These are phyloP conservation scores for Triticum turgidum DNA, from an alignment of 176 grass and related monocot species.

Conservation along the genomic window DNA sequence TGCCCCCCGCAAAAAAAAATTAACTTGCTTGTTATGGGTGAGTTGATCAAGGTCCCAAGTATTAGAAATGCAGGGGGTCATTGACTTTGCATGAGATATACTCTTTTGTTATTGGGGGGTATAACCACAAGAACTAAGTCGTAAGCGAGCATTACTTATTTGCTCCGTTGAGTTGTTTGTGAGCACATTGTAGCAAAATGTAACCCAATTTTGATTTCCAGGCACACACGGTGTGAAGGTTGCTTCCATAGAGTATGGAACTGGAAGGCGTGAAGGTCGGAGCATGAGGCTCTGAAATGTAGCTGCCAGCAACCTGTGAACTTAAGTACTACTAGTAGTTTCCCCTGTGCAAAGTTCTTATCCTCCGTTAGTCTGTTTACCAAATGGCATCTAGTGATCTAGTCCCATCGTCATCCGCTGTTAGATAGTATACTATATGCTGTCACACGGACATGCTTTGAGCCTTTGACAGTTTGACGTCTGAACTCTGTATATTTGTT, in stretches of 20 bases:
- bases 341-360: not conserved
- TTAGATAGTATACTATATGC: conserved; percentile 24
- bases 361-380: not conserved
- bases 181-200: conserved; percentile 6
- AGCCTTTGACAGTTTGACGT: not conserved
- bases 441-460: conserved; percentile 22
- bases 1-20: too few species aligned
- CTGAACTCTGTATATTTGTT: conserved; percentile 30
- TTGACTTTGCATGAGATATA: too few species aligned
- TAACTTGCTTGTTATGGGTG: too few species aligned
- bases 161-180: not conserved
- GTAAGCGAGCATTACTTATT: not conserved
- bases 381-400: not conserved
- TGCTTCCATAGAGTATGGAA: conserved; percentile 14
- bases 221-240: conserved; percentile 20
- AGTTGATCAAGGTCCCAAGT: too few species aligned
- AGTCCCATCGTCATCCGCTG: not conserved
- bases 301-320: conserved; percentile 13
- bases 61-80: too few species aligned
- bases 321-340: not conserved
- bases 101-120: not conserved
- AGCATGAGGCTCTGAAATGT: conserved; percentile 14
- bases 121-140: not conserved
- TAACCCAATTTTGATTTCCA: conserved; percentile 30
- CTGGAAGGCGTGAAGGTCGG: not conserved